phyloP scores from a whole-genome alignment of 2,329 filamentous ascomycete species.

The Pseudopyrenochaeta lycopersici region DNA sequence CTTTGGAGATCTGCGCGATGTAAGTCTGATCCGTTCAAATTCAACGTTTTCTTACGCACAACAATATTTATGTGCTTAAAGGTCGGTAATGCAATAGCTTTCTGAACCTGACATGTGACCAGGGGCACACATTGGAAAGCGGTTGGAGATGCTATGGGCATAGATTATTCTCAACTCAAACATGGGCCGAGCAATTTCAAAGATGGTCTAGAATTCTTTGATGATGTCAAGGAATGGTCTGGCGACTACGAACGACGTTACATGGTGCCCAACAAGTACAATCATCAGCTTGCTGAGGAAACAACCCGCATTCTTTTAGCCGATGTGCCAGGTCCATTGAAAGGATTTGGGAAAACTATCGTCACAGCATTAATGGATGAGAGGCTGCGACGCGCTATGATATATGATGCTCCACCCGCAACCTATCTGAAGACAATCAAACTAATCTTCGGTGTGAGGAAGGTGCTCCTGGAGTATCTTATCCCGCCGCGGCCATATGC shows the following conservation, averaged over 20 bases:
- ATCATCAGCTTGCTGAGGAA: slow-evolving; percentile 60
- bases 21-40: slow-evolving; percentile 7
- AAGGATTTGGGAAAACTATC: slow-evolving; percentile 58
- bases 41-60: background rate
- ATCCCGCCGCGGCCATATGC: slow-evolving; percentile 63
- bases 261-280: slow-evolving; percentile 61
- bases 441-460: slow-evolving; percentile 61
- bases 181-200: slow-evolving; percentile 52
- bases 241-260: slow-evolving; percentile 65
- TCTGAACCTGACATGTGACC: background rate
- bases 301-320: slow-evolving; percentile 70
- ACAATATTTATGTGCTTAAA: too few relatives aligned
- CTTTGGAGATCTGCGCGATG: slow-evolving; percentile 73
- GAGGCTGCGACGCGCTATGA: slow-evolving; percentile 70
- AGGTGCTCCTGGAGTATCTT: slow-evolving; percentile 66
- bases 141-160: slow-evolving; percentile 74
- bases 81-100: too few relatives aligned
- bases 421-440: slow-evolving; percentile 54
- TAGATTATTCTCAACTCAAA: slow-evolving; percentile 59
- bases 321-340: slow-evolving; percentile 60
- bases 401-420: slow-evolving; percentile 48
- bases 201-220: slow-evolving; percentile 63
- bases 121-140: slow-evolving; percentile 74
- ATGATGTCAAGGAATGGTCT: slow-evolving; percentile 62
- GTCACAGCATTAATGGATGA: slow-evolving; percentile 71